phyloP scores from a whole-genome alignment of 768 basidiomycete species.

The Lactarius indigo region DNA sequence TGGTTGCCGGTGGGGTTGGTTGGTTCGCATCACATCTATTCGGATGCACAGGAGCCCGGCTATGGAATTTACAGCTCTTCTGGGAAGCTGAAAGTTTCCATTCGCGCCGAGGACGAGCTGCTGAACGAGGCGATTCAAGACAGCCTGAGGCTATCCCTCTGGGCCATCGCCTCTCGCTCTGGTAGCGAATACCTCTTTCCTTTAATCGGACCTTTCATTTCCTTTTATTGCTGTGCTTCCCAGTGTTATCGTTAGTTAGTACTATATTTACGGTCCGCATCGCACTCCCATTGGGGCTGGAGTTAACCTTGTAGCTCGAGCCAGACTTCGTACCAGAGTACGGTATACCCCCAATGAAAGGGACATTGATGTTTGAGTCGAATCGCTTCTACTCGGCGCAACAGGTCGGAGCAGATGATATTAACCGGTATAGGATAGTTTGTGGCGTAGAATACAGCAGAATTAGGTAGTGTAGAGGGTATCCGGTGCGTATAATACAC shows the following conservation, averaged over 20 bases:
- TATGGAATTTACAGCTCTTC: slow-evolving; percentile 60
- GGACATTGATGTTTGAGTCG: background rate
- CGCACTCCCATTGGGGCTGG: background rate
- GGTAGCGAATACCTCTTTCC: background rate
- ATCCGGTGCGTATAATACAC: slow-evolving; percentile 4
- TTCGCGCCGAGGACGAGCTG: slow-evolving; percentile 64
- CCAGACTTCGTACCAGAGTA: background rate
- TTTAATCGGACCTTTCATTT: background rate
- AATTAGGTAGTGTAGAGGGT: background rate
- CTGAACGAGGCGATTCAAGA: slow-evolving; percentile 31
- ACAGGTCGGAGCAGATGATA: background rate
- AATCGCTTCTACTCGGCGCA: background rate
- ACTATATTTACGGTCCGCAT: background rate
- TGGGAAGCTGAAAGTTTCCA: slow-evolving; percentile 57
- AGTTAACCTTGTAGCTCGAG: background rate
- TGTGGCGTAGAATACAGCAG: background rate
- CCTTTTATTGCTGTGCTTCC: background rate
- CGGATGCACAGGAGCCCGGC: slow-evolving; percentile 60
- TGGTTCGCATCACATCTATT: slow-evolving; percentile 85
- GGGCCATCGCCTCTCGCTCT: background rate
- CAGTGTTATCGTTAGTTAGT: background rate
- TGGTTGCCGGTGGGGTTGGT: slow-evolving; percentile 60
- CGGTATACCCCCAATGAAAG: background rate
- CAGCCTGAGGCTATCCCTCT: no score
- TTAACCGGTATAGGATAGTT: background rate